These are phyloP conservation scores for Penicillium paradoxum DNA, from an alignment of 495 filamentous ascomycete species.

Conservation along the genomic window DNA sequence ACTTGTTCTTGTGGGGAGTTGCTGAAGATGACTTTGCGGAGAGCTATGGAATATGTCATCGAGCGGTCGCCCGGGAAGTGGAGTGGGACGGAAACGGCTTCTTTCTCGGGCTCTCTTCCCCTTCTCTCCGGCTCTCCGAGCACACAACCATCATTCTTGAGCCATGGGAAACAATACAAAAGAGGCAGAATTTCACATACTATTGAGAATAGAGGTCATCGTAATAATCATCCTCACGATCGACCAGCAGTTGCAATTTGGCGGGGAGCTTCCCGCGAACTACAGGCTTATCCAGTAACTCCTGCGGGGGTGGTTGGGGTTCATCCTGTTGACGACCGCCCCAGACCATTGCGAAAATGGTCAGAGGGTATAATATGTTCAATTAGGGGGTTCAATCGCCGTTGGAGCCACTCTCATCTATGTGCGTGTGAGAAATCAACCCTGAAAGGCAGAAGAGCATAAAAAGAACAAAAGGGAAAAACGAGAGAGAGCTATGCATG, in stretches of 20 bases:
- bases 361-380: neutral
- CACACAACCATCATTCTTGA: neutral
- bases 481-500: slow-evolving; percentile 3
- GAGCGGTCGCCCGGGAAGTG: slow-evolving; percentile 6
- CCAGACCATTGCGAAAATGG: slow-evolving; percentile 30
- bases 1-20: slow-evolving; percentile 1
- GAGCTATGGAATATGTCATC: slow-evolving; percentile 1
- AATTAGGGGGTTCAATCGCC: neutral
- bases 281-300: slow-evolving; percentile 46
- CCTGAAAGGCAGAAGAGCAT: neutral
- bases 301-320: slow-evolving; percentile 18
- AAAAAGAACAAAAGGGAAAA: neutral
- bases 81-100: neutral
- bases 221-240: slow-evolving; percentile 73
- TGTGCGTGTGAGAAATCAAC: neutral
- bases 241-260: slow-evolving; percentile 66
- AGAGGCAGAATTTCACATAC: slow-evolving; percentile 49
- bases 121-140: neutral
- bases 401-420: neutral
- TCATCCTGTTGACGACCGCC: slow-evolving; percentile 28
- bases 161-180: neutral
- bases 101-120: neutral
- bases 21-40: neutral
- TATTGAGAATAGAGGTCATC: slow-evolving; percentile 73
- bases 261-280: slow-evolving; percentile 60